Base-by-base conservation (phyloP, 73 alveolate species). In the Paramecium primaurelia region DNA sequence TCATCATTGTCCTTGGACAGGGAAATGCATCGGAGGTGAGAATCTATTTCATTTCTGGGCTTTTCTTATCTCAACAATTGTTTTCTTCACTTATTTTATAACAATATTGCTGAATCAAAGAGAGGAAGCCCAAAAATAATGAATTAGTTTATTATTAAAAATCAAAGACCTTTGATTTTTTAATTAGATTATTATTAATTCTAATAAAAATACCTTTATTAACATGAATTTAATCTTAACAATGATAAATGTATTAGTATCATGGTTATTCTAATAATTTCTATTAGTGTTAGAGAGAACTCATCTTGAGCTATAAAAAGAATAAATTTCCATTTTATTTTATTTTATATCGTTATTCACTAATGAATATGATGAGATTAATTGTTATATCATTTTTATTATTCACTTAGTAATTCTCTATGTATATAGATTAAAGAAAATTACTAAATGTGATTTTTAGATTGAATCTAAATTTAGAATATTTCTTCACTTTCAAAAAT, bases 1-100 rank as follows among this genome's bases (percentile, higher is more conserved):
- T 86, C 99, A 96, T 88, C 99, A 96, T 90, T 96, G 98, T 60
- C 98, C 98, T 30, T 96, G 98, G 98, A 96, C 97, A 58, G 96
- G 98, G 32, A 96, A 96, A 92, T 96, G 98, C 58, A 96, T 96
- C 30, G 98, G 98, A 60, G 71, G 58, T 20, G 96, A 92, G 44
- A 96, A 96, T 86, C 49, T 86, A 25, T 7, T 49, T 12, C 91
- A 94, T 14, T 96, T 96, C 54, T 71, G 54, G 71, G 40, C 51
- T 16, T 96, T 92, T 86, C 40, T 89, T 42, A n/a, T 68, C 58
- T 42, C 94, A 73, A 89, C 94, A 14, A 44, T 77, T 16, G 10
- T 47, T 8, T 89, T 71, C 59, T 89, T 89, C 51, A 71, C 88
- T 34, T 89, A 89, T 71, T 80, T 44, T 47, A 25, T 80, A 11